Conservation (phyloP, 106 monocot species). For the Phalaenopsis aphrodite region DNA sequence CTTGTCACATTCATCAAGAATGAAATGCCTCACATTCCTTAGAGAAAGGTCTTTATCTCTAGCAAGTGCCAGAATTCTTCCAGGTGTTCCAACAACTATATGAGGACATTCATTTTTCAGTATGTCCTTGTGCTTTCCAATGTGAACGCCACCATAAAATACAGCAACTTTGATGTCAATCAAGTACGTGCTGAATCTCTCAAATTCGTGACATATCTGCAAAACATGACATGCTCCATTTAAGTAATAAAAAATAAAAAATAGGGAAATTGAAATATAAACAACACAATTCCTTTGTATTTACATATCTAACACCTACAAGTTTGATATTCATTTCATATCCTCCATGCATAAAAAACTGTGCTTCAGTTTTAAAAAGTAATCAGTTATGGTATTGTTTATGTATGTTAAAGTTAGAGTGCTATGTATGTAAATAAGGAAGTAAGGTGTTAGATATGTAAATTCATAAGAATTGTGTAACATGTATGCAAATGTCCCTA, state of each 20-base stretch:
- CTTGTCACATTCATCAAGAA: slow-evolving; percentile 99
- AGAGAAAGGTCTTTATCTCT: slow-evolving; percentile 87
- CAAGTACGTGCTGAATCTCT: slow-evolving; percentile 92
- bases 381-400: too few species aligned
- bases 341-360: too few species aligned
- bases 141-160: slow-evolving; percentile 95
- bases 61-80: slow-evolving; percentile 87
- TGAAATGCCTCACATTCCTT: slow-evolving; percentile 99
- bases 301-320: too few species aligned
- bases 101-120: slow-evolving; percentile 98
- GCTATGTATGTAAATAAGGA: too few species aligned
- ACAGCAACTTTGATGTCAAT: slow-evolving; percentile 88
- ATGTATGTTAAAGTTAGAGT: too few species aligned
- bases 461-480: too few species aligned
- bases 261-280: background rate
- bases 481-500: background rate
- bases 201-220: slow-evolving; percentile 98
- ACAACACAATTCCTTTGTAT: too few species aligned
- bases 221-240: slow-evolving; percentile 3
- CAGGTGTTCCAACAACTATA: slow-evolving; percentile 96
- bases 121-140: slow-evolving; percentile 78
- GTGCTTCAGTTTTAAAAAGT: too few species aligned
- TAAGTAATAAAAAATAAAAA: background rate
- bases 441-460: too few species aligned
- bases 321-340: too few species aligned